Evolutionary conservation across 371 early-diverging fungal species (phyloP).

Genomic region (Apophysomyces trapeziformis): DNA sequence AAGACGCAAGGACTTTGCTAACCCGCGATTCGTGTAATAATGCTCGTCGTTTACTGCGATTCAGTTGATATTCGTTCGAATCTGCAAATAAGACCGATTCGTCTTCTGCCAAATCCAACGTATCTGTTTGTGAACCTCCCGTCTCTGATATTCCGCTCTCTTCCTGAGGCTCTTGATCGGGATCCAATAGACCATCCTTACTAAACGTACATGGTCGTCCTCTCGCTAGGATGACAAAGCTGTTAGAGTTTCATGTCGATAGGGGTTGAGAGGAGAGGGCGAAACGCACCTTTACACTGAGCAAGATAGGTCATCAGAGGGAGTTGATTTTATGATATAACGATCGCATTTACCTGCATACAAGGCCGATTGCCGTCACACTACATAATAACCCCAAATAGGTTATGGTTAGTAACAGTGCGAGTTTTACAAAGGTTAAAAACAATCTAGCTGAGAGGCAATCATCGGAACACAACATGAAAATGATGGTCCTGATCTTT

Average conservation of each 20-base stretch:
- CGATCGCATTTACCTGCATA: constrained; percentile 50
- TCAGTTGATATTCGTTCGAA: constrained; percentile 18
- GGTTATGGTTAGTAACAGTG: background rate
- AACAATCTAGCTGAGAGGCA: background rate
- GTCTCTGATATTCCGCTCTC: background rate
- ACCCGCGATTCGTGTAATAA: constrained; percentile 24
- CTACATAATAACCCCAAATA: constrained; percentile 24
- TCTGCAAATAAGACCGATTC: constrained; percentile 18
- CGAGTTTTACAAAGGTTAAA: background rate
- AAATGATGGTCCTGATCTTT: background rate
- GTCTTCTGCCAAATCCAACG: constrained; percentile 10
- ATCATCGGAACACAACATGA: background rate
- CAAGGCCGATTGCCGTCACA: constrained; percentile 58
- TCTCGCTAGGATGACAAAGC: constrained; percentile 23
- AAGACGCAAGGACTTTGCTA: constrained; percentile 20
- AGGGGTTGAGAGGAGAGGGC: background rate
- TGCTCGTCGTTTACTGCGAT: constrained; percentile 22
- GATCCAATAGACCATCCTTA: constrained; percentile 31
- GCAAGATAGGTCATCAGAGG: constrained; percentile 3
- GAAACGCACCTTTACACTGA: constrained; percentile 24
- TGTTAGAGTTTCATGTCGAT: background rate
- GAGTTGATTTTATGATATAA: background rate
- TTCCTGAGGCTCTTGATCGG: constrained; percentile 10
- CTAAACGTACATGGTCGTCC: constrained; percentile 33
- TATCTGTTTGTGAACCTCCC: background rate